These are phyloP conservation scores for Oryza punctata DNA, from an alignment of 176 grass and related monocot genomes.

Conservation along the genomic window DNA sequence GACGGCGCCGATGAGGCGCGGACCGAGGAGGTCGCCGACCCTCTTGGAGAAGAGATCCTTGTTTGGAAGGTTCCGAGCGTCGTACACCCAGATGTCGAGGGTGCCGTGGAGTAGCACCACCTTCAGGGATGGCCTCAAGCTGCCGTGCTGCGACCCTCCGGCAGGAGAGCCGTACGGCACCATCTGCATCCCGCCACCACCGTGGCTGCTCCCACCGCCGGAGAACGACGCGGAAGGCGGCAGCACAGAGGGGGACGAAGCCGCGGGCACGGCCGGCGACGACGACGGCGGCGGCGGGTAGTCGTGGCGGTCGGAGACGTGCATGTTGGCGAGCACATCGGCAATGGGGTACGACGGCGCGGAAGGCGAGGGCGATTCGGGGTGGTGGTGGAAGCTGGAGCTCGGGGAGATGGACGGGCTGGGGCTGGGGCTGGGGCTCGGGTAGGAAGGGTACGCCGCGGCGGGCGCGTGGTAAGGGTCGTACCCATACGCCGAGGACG, in stretches of 20 bases:
- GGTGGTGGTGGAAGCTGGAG: conserved; percentile 43
- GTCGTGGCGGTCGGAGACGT: conserved; percentile 46
- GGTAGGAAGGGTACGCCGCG: conserved; percentile 30
- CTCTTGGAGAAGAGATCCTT: conserved; percentile 86
- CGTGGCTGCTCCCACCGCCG: conserved; percentile 28
- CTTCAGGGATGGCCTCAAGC: conserved; percentile 60
- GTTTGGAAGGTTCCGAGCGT: conserved; percentile 73
- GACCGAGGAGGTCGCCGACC: conserved; percentile 50
- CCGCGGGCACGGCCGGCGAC: background rate
- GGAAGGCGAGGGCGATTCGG: conserved; percentile 12
- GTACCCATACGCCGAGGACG: conserved; percentile 20
- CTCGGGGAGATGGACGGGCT: conserved; percentile 30
- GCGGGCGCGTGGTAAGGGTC: conserved; percentile 15
- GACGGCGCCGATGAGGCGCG: conserved; percentile 42
- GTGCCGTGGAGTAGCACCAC: conserved; percentile 83
- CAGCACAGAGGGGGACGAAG: conserved; percentile 25
- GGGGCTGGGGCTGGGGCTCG: conserved; percentile 12
- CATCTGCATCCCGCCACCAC: conserved; percentile 45
- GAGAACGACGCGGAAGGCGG: conserved; percentile 36
- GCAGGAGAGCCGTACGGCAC: conserved; percentile 35
- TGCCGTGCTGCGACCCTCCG: conserved; percentile 38
- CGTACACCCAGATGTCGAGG: conserved; percentile 70
- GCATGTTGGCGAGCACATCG: conserved; percentile 58
- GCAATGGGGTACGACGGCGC: conserved; percentile 56
- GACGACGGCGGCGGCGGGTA: background rate